These are phyloP conservation scores for Daedaleopsis sinensis DNA, from an alignment of 768 basidiomycete species.

Conservation along the genomic window DNA sequence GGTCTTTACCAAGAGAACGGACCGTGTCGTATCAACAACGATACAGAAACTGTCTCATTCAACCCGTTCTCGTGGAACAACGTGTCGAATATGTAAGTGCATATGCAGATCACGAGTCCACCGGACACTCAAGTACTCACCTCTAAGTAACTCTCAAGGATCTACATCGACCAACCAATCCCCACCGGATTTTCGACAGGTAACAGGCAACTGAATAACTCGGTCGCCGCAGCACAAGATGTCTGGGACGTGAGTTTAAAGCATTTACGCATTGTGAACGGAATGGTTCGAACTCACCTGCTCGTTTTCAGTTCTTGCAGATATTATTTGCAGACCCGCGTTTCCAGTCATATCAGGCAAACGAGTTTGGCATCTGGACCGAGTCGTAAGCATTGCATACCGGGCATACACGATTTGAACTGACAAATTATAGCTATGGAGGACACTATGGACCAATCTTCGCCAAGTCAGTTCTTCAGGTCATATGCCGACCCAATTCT, in stretches of 20 bases:
- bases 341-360: slow-evolving; percentile 47
- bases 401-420: background rate
- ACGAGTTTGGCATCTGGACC: slow-evolving; percentile 62
- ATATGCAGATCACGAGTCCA: background rate
- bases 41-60: slow-evolving; percentile 46
- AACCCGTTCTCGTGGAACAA: slow-evolving; percentile 65
- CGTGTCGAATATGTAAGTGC: slow-evolving; percentile 45
- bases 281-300: background rate
- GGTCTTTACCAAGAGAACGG: slow-evolving; percentile 46
- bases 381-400: slow-evolving; percentile 44
- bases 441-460: slow-evolving; percentile 44
- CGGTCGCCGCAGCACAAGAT: slow-evolving; percentile 54
- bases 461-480: slow-evolving; percentile 26
- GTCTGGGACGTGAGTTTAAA: slow-evolving; percentile 43
- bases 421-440: slow-evolving; percentile 28
- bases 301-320: slow-evolving; percentile 47
- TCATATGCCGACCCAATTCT: background rate
- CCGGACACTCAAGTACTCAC: background rate
- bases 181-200: slow-evolving; percentile 68
- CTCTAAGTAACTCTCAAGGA: slow-evolving; percentile 14
- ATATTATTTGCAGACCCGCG: slow-evolving; percentile 57
- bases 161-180: slow-evolving; percentile 65
- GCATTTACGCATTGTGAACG: background rate
- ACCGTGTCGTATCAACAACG: slow-evolving; percentile 49
- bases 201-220: slow-evolving; percentile 48